A percentile compares a stretch with the other conserved stretches of the same genome.
phyloP scores from a whole-genome alignment of 495 filamentous ascomycete genomes.

The Halenospora varia region DNA sequence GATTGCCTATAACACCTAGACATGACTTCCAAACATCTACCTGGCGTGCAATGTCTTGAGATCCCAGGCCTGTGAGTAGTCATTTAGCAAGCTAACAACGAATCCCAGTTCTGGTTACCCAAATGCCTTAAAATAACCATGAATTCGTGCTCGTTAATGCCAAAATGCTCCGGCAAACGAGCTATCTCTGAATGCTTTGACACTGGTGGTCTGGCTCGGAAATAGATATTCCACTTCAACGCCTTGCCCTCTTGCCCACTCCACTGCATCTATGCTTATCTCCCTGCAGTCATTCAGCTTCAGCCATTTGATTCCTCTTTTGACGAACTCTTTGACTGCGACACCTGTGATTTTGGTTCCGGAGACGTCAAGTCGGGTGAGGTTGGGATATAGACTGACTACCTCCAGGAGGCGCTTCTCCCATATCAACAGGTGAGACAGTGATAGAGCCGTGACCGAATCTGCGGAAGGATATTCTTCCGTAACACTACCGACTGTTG shows the following conservation, averaged over 20 bases:
- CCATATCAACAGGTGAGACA: constrained; percentile 1
- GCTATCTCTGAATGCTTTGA: constrained; percentile 5
- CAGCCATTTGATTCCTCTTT: constrained; percentile 14
- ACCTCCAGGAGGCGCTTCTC: constrained; percentile 13
- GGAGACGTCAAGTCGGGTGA: constrained; percentile 16
- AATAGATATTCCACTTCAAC: constrained; percentile 13
- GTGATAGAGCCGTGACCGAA: constrained; percentile 13
- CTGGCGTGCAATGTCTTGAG: no score
- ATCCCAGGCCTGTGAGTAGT: no score
- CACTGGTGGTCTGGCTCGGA: not conserved
- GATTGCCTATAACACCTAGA: no score
- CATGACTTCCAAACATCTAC: no score
- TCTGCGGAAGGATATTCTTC: constrained; percentile 15
- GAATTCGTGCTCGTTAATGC: not conserved
- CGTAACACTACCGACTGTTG: not conserved
- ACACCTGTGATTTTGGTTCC: constrained; percentile 22
- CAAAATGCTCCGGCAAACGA: not conserved
- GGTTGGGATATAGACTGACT: constrained; percentile 16
- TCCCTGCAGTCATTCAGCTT: constrained; percentile 15
- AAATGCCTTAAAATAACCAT: no score
- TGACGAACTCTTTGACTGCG: constrained; percentile 16
- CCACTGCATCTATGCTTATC: constrained; percentile 17
- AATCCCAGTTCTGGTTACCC: no score
- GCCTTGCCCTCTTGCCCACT: constrained; percentile 21
- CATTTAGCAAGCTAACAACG: no score